phyloP scores from a whole-genome alignment of 2,329 filamentous ascomycete genomes.

The Incumbomyces lentus region DNA sequence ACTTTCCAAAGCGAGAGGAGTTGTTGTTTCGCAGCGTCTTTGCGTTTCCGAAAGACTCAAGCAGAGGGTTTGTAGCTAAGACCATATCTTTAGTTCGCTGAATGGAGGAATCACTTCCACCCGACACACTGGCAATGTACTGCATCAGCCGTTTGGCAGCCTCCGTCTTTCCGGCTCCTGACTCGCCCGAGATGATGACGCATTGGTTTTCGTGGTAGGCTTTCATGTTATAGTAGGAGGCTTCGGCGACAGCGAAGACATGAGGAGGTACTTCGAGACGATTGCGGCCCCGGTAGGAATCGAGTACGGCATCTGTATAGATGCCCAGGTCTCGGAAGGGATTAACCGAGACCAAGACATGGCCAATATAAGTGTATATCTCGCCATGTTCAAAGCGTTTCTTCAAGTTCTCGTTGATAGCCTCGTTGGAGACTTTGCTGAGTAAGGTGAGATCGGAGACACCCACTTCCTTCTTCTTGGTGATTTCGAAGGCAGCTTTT shows the following conservation, averaged over 20 bases:
- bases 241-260: conserved; percentile 94
- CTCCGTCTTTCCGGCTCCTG: conserved; percentile 95
- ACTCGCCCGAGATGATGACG: conserved; percentile 98
- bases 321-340: conserved; percentile 95
- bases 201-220: conserved; percentile 98
- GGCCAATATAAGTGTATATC: conserved; percentile 99
- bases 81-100: conserved; percentile 99
- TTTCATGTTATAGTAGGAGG: conserved; percentile 99
- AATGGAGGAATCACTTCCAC: conserved; percentile 72
- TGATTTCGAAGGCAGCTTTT: conserved; percentile 90
- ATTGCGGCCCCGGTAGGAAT: conserved; percentile 95
- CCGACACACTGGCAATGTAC: conserved; percentile 95
- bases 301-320: conserved; percentile 88
- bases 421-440: conserved; percentile 97
- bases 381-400: conserved; percentile 95
- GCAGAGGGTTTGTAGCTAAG: conserved; percentile 88
- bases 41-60: conserved; percentile 96
- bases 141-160: conserved; percentile 99
- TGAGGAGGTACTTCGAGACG: conserved; percentile 86
- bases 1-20: conserved; percentile 96
- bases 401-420: conserved; percentile 98
- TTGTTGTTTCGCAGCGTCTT: conserved; percentile 99
- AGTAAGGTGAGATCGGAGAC: conserved; percentile 95
- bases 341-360: conserved; percentile 98
- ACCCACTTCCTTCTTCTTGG: conserved; percentile 98